Evolutionary conservation across 176 grass and related monocot species (phyloP), one percentile per base, ranked within the genome.

Genomic region (Zoysia japonica): DNA sequence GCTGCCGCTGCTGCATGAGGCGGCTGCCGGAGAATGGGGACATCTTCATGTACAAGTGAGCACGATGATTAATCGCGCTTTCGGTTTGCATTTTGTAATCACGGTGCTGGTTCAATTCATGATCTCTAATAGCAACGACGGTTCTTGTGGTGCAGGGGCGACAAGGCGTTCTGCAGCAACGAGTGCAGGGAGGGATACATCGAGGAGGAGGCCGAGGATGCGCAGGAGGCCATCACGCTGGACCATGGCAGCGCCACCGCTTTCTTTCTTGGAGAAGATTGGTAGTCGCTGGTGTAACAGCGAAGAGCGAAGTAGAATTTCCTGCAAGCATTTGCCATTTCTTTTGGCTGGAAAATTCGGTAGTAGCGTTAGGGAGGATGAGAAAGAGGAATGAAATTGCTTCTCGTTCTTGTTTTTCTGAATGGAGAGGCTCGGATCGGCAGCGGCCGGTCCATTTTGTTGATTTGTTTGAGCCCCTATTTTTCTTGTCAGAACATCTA

Each of bases 21-120:
- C 86, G 80, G 80, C 70, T 99, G 86, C 78, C 40, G 43, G 65
- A 83, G 72, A 69, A 89, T 36, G 71, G 62, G 78, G 90, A 99
- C 53, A 85, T 93, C 63, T 91, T 87, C 85, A 94, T 98, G 65
- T 98, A 91, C 62, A 7, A 87, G 96, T 95, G 52, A 93, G 92
- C 68, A 4, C 12, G 2, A 7, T 5, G 8, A 28, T 28, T 9
- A 15, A 3, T 19, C 39, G 56, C 8, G 41, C 0, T 67, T 57
- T 2, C 4, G 17, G 47, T 49, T 49, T 36, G 37, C 2, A 2
- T 11, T 16, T 68, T 78, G 51, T 38, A 11, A 20, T 12, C 28
- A 28, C 28, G 28, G 28, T 28, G 28, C 28, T 43, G 1, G 8
- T 61, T 76, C 19, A 54, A 70, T 70, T 83, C 5, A 53, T 83